A percentile compares a stretch with the other conserved stretches of the same genome.
phyloP scores from a whole-genome alignment of 768 basidiomycete genomes.

The Psilocybe sp. region DNA sequence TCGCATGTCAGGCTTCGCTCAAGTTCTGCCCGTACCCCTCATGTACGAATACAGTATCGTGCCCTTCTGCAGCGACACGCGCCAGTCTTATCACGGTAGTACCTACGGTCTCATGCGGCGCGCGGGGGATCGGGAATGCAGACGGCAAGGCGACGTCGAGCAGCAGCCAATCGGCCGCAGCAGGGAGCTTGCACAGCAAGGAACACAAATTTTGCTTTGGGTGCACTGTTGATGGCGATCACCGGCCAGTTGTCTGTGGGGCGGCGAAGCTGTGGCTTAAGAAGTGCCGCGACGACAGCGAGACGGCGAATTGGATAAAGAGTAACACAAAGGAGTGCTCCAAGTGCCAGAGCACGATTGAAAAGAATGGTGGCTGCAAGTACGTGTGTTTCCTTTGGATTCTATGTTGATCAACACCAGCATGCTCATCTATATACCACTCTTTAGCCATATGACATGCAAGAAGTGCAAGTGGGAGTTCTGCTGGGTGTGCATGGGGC shows the following conservation, averaged over 20 bases:
- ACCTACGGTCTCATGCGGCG: slow-evolving; percentile 86
- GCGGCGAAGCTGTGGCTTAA: slow-evolving; percentile 93
- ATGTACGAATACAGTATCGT: slow-evolving; percentile 93
- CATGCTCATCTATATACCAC: slow-evolving; percentile 3
- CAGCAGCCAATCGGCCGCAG: slow-evolving; percentile 25
- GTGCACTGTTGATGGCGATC: slow-evolving; percentile 83
- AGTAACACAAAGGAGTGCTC: slow-evolving; percentile 99
- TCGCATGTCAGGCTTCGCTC: slow-evolving; percentile 75
- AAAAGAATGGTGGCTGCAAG: slow-evolving; percentile 99
- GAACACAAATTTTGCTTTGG: slow-evolving; percentile 94
- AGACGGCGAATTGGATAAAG: slow-evolving; percentile 99
- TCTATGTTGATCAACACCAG: slow-evolving; percentile 4
- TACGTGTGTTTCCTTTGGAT: slow-evolving; percentile 40
- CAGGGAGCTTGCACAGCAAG: slow-evolving; percentile 31
- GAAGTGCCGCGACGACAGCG: slow-evolving; percentile 96
- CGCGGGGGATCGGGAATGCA: slow-evolving; percentile 41
- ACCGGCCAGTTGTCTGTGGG: slow-evolving; percentile 86
- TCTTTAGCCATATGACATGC: slow-evolving; percentile 94
- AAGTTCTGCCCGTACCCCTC: slow-evolving; percentile 95
- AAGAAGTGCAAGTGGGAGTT: slow-evolving; percentile 99
- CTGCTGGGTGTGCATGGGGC: slow-evolving; percentile 99
- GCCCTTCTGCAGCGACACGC: slow-evolving; percentile 76
- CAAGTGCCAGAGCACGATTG: slow-evolving; percentile 95
- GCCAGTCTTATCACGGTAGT: slow-evolving; percentile 74
- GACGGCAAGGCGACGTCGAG: slow-evolving; percentile 24